Evolutionary conservation across 2,329 filamentous ascomycete genomes (phyloP), one percentile per base, ranked within the genome.

Genomic region (Fusarium odoratissimum): DNA sequence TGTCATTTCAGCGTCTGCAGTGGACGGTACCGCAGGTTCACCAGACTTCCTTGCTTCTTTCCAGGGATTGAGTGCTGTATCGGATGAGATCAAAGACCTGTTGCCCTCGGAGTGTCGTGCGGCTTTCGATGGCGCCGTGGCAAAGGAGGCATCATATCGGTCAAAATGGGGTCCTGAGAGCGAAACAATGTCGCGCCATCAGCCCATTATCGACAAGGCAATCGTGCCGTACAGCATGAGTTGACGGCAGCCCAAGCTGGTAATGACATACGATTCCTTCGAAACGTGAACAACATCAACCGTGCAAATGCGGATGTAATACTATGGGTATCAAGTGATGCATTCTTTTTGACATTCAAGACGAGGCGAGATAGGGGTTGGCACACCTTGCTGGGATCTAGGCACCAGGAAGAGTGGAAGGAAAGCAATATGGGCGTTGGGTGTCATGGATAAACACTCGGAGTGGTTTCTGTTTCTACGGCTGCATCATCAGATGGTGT

Each of bases 81-180:
- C 91, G 3, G 86, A 90, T 55, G 92, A 94, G 14, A 86, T 94
- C 71, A 85, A 89, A 64, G 87, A 89, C 35, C 85, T 92, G 65
- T 84, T 95, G 65, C 92, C 92, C 3, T 81, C 87, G 3, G 91
- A 93, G 71, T 96, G 94, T 80, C 89, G 92, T 41, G 83, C 86
- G 41, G 92, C 93, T 0, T 95, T 97, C 70, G 86, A 94, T 56
- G 85, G 88, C 59, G 91, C 93, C 6, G 84, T 91, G 57, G 83
- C 83, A 16, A 86, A 87, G 60, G 93, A 97, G 81, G 81, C 83
- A 67, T 83, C 87, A 60, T 98, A 95, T 93, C 93, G 93, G 80
- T 84, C 82, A 37, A 88, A 87, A 71, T 97, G 95, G 94, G 89
- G 88, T 21, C 86, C 88, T 9, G 95, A 98, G 82, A 85, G 81